These are phyloP conservation scores for Kluyveromyces lactis DNA, from an alignment of 805 yeast genomes.

Conservation along the genomic window DNA sequence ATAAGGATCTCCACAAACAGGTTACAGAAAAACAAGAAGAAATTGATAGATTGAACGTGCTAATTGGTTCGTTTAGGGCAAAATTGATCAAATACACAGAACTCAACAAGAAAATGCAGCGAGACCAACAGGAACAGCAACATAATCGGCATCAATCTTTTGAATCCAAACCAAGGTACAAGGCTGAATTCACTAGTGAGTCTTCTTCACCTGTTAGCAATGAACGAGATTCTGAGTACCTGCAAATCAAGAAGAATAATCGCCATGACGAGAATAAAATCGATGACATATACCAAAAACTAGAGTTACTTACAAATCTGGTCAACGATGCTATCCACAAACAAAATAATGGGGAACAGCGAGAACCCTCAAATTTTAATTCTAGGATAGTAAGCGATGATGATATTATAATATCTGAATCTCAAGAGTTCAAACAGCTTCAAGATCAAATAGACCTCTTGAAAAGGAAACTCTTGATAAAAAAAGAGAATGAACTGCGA, in stretches of 20 bases:
- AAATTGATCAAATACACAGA: slow-evolving; percentile 31
- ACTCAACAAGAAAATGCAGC: slow-evolving; percentile 19
- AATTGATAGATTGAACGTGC: slow-evolving; percentile 24
- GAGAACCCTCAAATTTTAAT: not conserved
- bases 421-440: slow-evolving; percentile 27
- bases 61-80: slow-evolving; percentile 28
- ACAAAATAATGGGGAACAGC: not conserved
- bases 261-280: slow-evolving; percentile 12
- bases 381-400: slow-evolving; percentile 16
- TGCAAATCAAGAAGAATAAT: not conserved
- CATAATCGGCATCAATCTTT: not conserved
- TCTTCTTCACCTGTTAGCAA: not conserved
- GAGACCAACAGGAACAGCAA: slow-evolving; percentile 6
- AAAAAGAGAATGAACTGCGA: slow-evolving; percentile 30
- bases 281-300: slow-evolving; percentile 12
- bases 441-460: slow-evolving; percentile 28
- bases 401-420: slow-evolving; percentile 29
- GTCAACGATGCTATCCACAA: slow-evolving; percentile 4
- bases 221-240: not conserved
- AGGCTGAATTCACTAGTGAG: no score
- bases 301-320: slow-evolving; percentile 14
- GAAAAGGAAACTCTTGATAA: slow-evolving; percentile 25
- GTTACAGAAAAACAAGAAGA: slow-evolving; percentile 26
- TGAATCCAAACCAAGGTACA: no score
- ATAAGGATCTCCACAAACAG: slow-evolving; percentile 29